Base-by-base conservation (phyloP, 768 basidiomycete genomes). In the Suillus tomentosus region DNA sequence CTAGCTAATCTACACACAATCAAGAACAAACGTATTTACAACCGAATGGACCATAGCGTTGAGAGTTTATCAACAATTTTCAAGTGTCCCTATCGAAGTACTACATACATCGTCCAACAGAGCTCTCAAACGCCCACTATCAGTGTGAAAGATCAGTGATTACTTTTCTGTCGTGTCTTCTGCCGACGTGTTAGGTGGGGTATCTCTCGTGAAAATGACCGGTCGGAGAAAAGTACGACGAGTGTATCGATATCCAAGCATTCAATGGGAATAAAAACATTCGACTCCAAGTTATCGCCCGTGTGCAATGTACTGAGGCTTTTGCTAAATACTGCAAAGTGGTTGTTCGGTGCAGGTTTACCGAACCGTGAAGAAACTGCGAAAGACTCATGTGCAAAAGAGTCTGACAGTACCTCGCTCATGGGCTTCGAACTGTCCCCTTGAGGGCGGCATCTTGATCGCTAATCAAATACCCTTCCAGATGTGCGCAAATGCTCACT, bases 271-370 rank as follows among this genome's bases (percentile, higher is more conserved):
- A 2, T 24, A 36, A 48, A 53, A 17, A 74, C 64, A n/a, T 60
- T 61, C 39, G 71, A 59, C 62, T 67, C 73, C 62, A 65, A 47
- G 59, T 71, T 72, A 60, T 68, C 60, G 61, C 69, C 69, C 3
- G 66, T 34, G 17, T 50, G 48, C 27, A 63, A 47, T 48, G 11
- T 58, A 59, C 31, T 39, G 45, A 53, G 42, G 45, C 57, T 11
- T 17, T 10, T 15, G 24, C 42, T 27, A 6, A 43, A 2, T 50
- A 65, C 65, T 2, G 51, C 36, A 7, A 70, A 66, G 36, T 34
- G 42, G 5, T 39, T 67, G 5, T 39, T 67, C 19, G n/a, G 19
- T 34, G 62, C n/a, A 34, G 50, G 42, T 7, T 43, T 36, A 40
- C 63, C 64, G n/a, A 62, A 70, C 40, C 48, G 65, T 14, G 65